These are phyloP conservation scores for Phytophthora sp. DNA, from an alignment of 352 stramenopile species.

Conservation along the genomic window DNA sequence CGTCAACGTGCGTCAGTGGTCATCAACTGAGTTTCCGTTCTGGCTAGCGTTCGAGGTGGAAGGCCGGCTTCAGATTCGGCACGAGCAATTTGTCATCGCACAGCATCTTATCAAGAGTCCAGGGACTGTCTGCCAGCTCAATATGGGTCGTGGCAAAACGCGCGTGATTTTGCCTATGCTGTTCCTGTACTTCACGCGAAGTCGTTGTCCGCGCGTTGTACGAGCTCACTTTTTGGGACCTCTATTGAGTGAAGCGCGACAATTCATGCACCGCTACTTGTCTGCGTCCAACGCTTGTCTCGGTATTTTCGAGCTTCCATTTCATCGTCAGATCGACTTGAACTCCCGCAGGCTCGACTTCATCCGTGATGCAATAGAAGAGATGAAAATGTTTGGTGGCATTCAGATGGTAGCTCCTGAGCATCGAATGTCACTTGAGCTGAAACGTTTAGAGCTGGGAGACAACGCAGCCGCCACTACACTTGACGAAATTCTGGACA, in stretches of 20 bases:
- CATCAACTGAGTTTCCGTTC: constrained; percentile 57
- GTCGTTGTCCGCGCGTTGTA: constrained; percentile 29
- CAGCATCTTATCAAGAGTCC: constrained; percentile 73
- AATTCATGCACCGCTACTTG: constrained; percentile 71
- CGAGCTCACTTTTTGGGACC: constrained; percentile 67
- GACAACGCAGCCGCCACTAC: constrained; percentile 3
- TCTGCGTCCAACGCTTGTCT: constrained; percentile 49
- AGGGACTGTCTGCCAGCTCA: constrained; percentile 80
- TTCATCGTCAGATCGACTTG: constrained; percentile 63
- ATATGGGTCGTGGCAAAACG: constrained; percentile 92
- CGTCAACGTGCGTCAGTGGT: constrained; percentile 50
- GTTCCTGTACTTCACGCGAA: constrained; percentile 66
- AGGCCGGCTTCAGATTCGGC: constrained; percentile 76
- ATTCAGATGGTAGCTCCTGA: constrained; percentile 85
- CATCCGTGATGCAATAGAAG: constrained; percentile 42
- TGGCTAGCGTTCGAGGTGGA: constrained; percentile 92
- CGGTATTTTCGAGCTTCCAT: constrained; percentile 69
- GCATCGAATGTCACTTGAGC: constrained; percentile 87
- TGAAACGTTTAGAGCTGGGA: constrained; percentile 61
- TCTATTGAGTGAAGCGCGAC: constrained; percentile 65
- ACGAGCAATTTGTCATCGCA: constrained; percentile 80
- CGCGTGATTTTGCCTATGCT: constrained; percentile 90
- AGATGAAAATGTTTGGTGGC: constrained; percentile 45
- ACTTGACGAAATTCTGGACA: constrained; percentile 54
- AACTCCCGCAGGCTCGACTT: constrained; percentile 19